phyloP scores from a whole-genome alignment of 2,329 filamentous ascomycete species.

The Botrytis tulipae region DNA sequence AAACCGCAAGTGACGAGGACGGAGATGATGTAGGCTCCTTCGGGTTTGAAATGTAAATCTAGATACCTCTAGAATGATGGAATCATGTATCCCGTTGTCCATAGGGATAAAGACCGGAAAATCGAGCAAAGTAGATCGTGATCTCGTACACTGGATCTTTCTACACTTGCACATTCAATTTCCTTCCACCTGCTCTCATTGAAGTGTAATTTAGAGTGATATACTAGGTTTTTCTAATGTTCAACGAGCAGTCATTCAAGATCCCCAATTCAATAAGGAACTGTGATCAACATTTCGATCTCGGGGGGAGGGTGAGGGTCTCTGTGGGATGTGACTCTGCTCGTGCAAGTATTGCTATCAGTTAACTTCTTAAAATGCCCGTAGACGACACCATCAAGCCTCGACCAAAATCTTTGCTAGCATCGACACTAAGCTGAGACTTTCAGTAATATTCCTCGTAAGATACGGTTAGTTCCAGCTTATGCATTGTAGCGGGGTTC shows the following conservation, averaged over 20 bases:
- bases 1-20: accelerated
- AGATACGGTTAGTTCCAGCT: too few species aligned
- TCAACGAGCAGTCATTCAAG: neutral
- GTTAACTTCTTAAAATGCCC: neutral
- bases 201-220: neutral
- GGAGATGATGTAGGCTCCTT: neutral
- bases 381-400: neutral
- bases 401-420: too few species aligned
- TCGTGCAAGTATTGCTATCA: neutral
- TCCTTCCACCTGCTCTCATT: neutral
- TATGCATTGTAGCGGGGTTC: too few species aligned
- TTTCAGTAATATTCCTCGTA: accelerated
- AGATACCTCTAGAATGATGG: neutral
- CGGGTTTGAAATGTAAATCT: neutral
- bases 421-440: too few species aligned
- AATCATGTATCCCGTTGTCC: neutral
- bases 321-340: neutral
- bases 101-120: neutral
- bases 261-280: neutral
- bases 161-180: neutral
- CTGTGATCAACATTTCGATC: neutral
- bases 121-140: neutral
- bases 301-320: too few species aligned
- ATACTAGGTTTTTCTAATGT: accelerated
- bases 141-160: neutral